These are phyloP conservation scores for Quercus phellos DNA, from an alignment of 331 rosid genomes.

Conservation along the genomic window DNA sequence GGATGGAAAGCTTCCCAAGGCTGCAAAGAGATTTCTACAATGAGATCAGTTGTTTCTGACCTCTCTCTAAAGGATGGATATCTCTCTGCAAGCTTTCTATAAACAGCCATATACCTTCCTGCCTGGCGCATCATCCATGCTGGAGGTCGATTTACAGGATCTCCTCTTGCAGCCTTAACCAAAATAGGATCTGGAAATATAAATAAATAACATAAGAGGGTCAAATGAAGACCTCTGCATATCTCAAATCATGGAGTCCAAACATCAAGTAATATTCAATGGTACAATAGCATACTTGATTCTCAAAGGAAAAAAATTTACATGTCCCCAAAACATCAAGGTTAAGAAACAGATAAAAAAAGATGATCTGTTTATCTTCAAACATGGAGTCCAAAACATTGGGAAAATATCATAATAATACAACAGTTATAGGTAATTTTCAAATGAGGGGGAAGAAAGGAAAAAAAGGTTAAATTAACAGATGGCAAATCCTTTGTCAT, in stretches of 20 bases:
- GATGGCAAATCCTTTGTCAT: no score
- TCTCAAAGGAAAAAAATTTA: neutral
- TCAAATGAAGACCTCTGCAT: neutral
- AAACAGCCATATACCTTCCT: conserved; percentile 96
- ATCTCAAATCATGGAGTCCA: neutral
- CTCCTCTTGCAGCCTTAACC: conserved; percentile 95
- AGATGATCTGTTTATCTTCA: neutral
- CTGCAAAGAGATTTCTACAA: conserved; percentile 99
- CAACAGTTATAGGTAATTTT: no score
- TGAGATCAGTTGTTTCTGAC: conserved; percentile 96
- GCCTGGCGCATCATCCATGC: conserved; percentile 99
- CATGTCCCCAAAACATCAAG: neutral
- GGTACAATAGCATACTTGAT: neutral
- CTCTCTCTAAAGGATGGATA: conserved; percentile 95
- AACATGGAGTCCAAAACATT: neutral
- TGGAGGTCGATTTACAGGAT: conserved; percentile 84
- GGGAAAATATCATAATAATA: neutral
- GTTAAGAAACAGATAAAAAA: neutral
- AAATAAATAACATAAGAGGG: neutral
- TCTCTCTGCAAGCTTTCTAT: conserved; percentile 94
- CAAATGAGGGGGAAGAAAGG: no score
- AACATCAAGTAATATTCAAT: neutral
- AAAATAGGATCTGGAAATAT: conserved; percentile 71
- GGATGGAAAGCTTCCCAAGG: conserved; percentile 97
- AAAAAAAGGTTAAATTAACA: no score